A percentile compares a stretch with the other conserved stretches of the same genome.
Evolutionary conservation across 768 basidiomycete genomes (phyloP).

Genomic region (Baorangia bicolor): DNA sequence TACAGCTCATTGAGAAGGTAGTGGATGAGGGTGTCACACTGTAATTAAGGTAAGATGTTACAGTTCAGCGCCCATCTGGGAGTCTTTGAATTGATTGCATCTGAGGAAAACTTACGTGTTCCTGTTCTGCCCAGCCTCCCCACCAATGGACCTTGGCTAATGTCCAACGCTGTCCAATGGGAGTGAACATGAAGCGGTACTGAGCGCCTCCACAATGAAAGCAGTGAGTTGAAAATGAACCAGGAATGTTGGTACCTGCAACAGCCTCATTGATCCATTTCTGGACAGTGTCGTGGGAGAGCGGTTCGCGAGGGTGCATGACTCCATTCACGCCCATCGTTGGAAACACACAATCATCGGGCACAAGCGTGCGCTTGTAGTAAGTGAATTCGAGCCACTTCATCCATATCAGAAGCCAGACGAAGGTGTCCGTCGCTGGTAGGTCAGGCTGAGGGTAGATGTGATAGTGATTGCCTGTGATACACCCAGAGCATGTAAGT

Average conservation of each 20-base stretch:
- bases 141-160: background rate
- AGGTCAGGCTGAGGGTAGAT: constrained; percentile 36
- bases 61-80: too few relatives aligned
- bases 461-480: constrained; percentile 32
- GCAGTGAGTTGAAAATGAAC: too few relatives aligned
- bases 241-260: background rate
- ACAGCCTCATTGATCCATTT: constrained; percentile 30
- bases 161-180: background rate
- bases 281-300: constrained; percentile 32
- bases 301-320: constrained; percentile 19
- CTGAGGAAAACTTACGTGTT: background rate
- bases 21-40: background rate
- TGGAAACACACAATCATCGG: constrained; percentile 36
- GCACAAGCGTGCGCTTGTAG: constrained; percentile 11
- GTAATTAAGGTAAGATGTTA: background rate
- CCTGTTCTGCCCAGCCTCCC: background rate
- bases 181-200: background rate
- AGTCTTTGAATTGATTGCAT: too few relatives aligned
- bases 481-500: too few relatives aligned
- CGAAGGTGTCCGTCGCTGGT: constrained; percentile 29
- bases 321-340: constrained; percentile 5
- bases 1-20: background rate
- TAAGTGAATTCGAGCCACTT: constrained; percentile 1
- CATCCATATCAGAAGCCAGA: constrained; percentile 26
- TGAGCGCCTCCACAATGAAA: too few relatives aligned